These are phyloP conservation scores for Diphasiastrum complanatum DNA, from an alignment of 83 land plant genomes.

Conservation along the genomic window DNA sequence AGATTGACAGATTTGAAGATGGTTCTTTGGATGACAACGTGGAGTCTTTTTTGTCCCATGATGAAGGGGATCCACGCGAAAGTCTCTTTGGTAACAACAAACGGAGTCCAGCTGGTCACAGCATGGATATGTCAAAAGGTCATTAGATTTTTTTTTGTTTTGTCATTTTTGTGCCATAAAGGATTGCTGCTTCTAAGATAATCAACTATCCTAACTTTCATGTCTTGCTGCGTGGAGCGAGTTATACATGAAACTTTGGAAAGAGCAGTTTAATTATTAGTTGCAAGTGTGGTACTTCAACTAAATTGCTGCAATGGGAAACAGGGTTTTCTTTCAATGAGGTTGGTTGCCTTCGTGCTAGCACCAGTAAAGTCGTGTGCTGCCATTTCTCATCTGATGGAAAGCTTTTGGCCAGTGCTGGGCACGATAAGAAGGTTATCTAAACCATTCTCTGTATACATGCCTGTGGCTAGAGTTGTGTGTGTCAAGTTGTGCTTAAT, in stretches of 20 bases:
- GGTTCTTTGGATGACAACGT: conserved; percentile 14
- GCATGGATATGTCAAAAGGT: conserved; percentile 4
- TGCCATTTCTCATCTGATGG: too few relatives aligned
- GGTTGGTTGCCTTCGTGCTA: too few relatives aligned
- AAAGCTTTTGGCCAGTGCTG: too few relatives aligned
- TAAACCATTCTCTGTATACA: background rate
- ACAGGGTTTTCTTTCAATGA: too few relatives aligned
- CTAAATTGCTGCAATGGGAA: conserved; percentile 3
- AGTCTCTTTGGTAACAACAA: conserved; percentile 2
- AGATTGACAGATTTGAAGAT: conserved; percentile 6
- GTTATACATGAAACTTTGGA: background rate
- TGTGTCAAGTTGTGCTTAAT: background rate
- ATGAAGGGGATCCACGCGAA: conserved; percentile 5
- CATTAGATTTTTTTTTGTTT: background rate
- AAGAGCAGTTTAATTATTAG: conserved; percentile 1
- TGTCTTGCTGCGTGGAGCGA: background rate
- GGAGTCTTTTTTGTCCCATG: conserved; percentile 13
- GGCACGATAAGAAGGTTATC: conserved; percentile 8
- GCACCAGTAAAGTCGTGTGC: too few relatives aligned
- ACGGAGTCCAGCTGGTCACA: conserved; percentile 9
- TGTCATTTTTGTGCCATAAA: background rate
- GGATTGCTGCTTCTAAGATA: background rate
- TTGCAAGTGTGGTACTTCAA: background rate
- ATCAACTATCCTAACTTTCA: background rate
- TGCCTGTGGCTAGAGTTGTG: background rate